Base-by-base conservation (phyloP, 1,284 basidiomycete species). In the Boletus nobilissimus region DNA sequence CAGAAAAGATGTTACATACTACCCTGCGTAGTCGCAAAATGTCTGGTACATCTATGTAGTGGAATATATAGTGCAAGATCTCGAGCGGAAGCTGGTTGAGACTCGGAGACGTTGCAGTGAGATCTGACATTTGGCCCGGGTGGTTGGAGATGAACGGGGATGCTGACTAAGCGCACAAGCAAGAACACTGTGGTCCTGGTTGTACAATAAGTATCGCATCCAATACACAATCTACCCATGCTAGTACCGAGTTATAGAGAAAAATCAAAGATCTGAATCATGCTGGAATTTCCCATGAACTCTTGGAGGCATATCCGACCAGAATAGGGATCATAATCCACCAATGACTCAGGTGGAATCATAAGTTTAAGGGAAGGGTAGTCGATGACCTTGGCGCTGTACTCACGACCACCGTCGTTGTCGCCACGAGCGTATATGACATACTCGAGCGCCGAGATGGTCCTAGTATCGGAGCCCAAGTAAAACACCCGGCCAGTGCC, bases 311-410 rank as follows among this genome's bases (percentile, higher is more conserved):
- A 82, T n/a, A 83, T 63, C 54, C 77, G 77, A 7, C 81, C 81
- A 1, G 73, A 62, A 67, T 82, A 82, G 2, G 81, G 80, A 67
- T 82, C 82, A 64, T 81, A 82, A 34, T 83, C 81, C 69, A 67
- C n/a, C 32, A 81, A 57, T 18, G 40, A 39, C n/a, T n/a, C n/a
- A 19, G 66, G 67, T 38, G 51, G 29, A 5, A 63, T 38, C 34
- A 71, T 46, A 46, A 76, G 66, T 13, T 60, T 16, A 22, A 82
- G 36, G 8, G 22, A 76, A 36, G 71, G 73, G 26, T 81, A 76
- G 7, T 82, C 73, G 2, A 40, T 48, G 10, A 69, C 60, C 43
- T 66, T 72, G 64, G 51, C 57, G 43, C 43, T 46, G 43, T 46
- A 13, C 40, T 22, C n/a, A 3, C 3, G 3, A 11, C 43, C 26